Base-by-base conservation (phyloP, 73 alveolate species). In the Uronychia binucleata region DNA sequence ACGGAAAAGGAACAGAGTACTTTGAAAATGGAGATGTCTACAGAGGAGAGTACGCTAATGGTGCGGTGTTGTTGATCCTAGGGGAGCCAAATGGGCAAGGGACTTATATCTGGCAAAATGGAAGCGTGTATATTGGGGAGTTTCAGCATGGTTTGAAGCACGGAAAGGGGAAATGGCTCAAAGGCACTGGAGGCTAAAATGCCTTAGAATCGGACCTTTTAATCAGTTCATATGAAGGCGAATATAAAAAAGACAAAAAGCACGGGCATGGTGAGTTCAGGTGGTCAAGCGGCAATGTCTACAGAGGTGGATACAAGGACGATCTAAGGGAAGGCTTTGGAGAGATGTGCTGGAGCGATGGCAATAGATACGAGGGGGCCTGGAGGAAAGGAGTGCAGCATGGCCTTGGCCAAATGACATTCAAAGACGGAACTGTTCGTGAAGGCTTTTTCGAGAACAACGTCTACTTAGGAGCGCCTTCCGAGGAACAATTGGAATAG, bases 81-180 rank as follows among this genome's bases (percentile, higher is more conserved):
- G n/a, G 95, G 77, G 82, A 75, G 79, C 77, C 81, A 77, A 89
- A 94, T 33, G 98, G 98, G 58, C 75, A 85, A 30, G 98, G 98
- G 31, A 76, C 77, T 76, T 94, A 94, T 89, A 79, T 78, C 34
- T 90, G 90, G 88, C 86, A 76, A 32, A 93, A 94, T 77, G 97
- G 97, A 31, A 77, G 89, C 32, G 78, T 89, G 30, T 94, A 81
- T 75, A 93, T 86, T 79, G 98, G 98, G 57, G 91, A 89, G n/a
- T 94, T 89, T 84, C 34, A 30, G 60, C 35, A 80, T 19, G 98
- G 97, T 46, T 58, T 79, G 80, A 94, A 92, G 82, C 75, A 84
- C 34, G 98, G 98, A 58, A 59, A 78, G 35, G 97, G 97, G 77
- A 81, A 58, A 31, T 87, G 88, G 93, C 1, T 28, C 26, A 34